Base-by-base conservation (phyloP, 495 filamentous ascomycete species). In the Penicillium cosmopolitanum region DNA sequence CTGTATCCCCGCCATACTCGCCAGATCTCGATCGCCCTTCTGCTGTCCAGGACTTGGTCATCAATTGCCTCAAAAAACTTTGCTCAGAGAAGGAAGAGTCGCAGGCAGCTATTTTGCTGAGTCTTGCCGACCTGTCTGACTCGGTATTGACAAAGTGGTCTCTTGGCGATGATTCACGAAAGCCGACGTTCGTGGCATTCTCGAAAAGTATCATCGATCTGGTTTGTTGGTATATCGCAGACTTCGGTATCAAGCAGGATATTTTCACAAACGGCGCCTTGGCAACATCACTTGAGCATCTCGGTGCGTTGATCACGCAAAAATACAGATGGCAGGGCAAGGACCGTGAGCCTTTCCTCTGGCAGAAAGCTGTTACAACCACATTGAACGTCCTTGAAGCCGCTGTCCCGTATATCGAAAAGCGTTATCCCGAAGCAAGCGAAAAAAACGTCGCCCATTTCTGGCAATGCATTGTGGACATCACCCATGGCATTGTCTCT, bases 11-110 rank as follows among this genome's bases (percentile, higher is more conserved):
- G 2, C 76, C 84, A 15, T 97, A 97, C 66, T 87, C 89, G 35
- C 85, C 85, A 35, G 95, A 97, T 73, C 78, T 92, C n/a, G 93
- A 97, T 52, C 86, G 85, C 56, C 80, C 90, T 58, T 97, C 93
- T 1, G 82, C 85, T 9, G 71, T 98, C 8, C 95, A 98, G 67
- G 82, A 73, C 11, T 79, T 88, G 62, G 86, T 94, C 15, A 73
- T 95, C 13, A 86, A 91, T 21, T 87, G 84, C 40, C 76, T 96
- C 40, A 88, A 87, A 63, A 80, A 83, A 42, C 82, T 97, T 15
- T 87, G 88, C 31, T 84, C 83, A 2, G 89, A 94, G 52, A 76
- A 88, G 21, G 73, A 79, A 5, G 85, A 84, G 2, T 87, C 88
- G 0, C 86, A 93, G 19, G 80, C 87, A 6, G 80, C 84, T 4